Base-by-base conservation (phyloP, 257 asterid species). In the Solanum megistacrolobum region DNA sequence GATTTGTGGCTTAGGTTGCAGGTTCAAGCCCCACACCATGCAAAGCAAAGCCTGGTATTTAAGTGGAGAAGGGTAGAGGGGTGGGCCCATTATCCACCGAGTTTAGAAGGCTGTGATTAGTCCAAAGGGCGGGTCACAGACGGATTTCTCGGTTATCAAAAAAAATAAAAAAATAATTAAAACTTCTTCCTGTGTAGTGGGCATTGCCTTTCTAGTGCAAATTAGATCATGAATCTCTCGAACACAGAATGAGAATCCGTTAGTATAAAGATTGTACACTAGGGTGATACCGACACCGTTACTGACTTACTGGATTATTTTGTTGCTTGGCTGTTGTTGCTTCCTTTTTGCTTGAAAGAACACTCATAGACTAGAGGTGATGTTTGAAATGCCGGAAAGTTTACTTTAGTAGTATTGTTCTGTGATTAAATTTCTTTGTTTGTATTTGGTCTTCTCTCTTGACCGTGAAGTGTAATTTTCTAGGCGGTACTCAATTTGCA, bases 401-500 rank as follows among this genome's bases (percentile, higher is more conserved):
- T 82, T 43, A 27, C 39, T 79, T 79, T 29, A 48, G 86, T 29
- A 82, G 69, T 82, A 31, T 82, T 21, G 43, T 82, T 82, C 36
- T 82, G 69, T 82, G 27, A 79, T 27, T 79, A 18, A 82, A 82
- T 82, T 29, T 82, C 43, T 20, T 82, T 29, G 10, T 82, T 48
- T 82, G 41, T 48, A 81, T 81, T 46, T 29, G 27, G 69, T 82
- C 86, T 29, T 36, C 84, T 79, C 84, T 91, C 85, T 88, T 93
- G 68, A 93, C 83, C 41, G 83, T 32, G 83, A 75, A 66, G 52
- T 68, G 65, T 71, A 65, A 32, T 90, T 74, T 89, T 91, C 91
- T 95, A 97, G 99, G 99, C 98, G 34, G 99, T 97, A 36, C 96
- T 96, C 84, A 97, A 95, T 92, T 89, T 95, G 89, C 98, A 98